Percentiles rank a stretch among this genome's conserved stretches.
phyloP scores from a whole-genome alignment of 2,329 filamentous ascomycete species.

The Pseudopithomyces chartarum region DNA sequence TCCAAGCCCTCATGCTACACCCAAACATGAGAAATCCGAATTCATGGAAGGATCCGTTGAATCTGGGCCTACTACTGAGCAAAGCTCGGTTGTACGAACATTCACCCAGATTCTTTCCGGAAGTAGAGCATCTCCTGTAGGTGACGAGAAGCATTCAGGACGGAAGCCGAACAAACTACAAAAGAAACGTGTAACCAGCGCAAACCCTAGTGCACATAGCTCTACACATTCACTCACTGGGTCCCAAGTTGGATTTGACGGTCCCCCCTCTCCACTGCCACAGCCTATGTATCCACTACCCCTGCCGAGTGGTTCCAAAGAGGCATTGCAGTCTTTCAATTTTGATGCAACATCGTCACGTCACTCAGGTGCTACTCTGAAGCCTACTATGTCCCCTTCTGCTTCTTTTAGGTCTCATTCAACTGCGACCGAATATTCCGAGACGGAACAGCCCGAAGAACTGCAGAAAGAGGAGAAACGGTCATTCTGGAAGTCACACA shows the following conservation, averaged over 20 bases:
- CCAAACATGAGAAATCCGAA: constrained; percentile 38
- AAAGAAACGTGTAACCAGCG: constrained; percentile 79
- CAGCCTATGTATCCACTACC: constrained; percentile 33
- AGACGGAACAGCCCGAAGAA: constrained; percentile 75
- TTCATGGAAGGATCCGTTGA: constrained; percentile 39
- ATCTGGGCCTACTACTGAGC: constrained; percentile 27
- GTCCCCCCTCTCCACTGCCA: constrained; percentile 37
- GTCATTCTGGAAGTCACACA: constrained; percentile 72
- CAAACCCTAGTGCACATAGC: constrained; percentile 87
- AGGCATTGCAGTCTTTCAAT: constrained; percentile 25
- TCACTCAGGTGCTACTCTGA: constrained; percentile 59
- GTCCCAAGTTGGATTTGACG: constrained; percentile 23
- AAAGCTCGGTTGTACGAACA: constrained; percentile 36
- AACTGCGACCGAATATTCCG: constrained; percentile 76
- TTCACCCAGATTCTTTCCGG: constrained; percentile 44
- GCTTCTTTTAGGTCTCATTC: constrained; percentile 75
- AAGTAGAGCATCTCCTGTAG: constrained; percentile 64
- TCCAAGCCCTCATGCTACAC: constrained; percentile 32
- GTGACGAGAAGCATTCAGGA: constrained; percentile 61
- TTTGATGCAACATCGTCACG: constrained; percentile 49
- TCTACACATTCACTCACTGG: constrained; percentile 77
- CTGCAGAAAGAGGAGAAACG: constrained; percentile 60
- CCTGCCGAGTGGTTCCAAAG: constrained; percentile 31
- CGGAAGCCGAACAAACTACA: constrained; percentile 87
- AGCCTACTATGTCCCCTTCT: constrained; percentile 73